Conservation (phyloP, 768 basidiomycete species). For the Sistotremastrum suecicum region DNA sequence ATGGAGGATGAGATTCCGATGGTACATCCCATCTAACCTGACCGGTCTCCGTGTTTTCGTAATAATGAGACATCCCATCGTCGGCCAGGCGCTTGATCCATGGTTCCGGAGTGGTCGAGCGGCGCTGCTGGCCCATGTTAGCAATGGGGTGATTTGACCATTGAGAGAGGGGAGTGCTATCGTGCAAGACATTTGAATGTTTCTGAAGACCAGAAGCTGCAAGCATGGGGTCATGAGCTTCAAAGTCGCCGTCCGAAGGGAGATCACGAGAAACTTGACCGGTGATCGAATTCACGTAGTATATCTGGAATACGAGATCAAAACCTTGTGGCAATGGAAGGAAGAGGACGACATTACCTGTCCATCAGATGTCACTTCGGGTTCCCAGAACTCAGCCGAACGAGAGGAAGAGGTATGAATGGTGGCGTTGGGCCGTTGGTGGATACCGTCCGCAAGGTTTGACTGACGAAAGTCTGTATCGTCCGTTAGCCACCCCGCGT, state of each 20-base stretch:
- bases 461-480: too few species aligned
- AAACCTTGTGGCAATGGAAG: neutral
- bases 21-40: conserved; percentile 58
- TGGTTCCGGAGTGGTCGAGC: conserved; percentile 57
- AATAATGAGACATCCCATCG: conserved; percentile 72
- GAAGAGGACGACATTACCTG: conserved; percentile 17
- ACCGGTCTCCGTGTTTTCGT: conserved; percentile 58
- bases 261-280: conserved; percentile 20
- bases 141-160: conserved; percentile 35
- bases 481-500: too few species aligned
- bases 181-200: conserved; percentile 7
- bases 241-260: conserved; percentile 11
- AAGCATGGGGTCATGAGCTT: neutral
- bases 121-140: conserved; percentile 44
- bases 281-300: conserved; percentile 26
- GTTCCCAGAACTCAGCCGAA: conserved; percentile 26
- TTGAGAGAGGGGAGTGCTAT: conserved; percentile 30
- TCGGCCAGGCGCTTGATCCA: conserved; percentile 74
- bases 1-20: conserved; percentile 8
- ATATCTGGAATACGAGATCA: conserved; percentile 19
- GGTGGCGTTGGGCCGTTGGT: neutral
- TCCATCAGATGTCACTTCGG: conserved; percentile 25
- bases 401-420: neutral
- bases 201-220: conserved; percentile 1
- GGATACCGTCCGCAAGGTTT: too few species aligned